Evolutionary conservation across 495 filamentous ascomycete species (phyloP), one percentile per base, ranked within the genome.

Genomic region (Friedmanniomyces endolithicus): DNA sequence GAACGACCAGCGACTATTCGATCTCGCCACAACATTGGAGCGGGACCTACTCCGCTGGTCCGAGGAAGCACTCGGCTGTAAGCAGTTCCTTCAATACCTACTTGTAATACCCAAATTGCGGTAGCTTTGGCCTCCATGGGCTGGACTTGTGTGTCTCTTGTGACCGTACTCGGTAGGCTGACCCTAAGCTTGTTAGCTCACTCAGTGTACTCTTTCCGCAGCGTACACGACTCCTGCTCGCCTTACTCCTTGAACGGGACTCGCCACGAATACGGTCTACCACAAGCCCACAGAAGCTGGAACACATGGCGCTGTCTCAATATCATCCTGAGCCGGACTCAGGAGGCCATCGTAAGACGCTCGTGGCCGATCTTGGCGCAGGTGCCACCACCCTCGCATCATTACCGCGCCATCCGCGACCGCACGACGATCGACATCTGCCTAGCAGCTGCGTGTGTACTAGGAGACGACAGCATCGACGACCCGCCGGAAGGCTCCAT

Each of bases 41-140:
- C 9, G 19, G 1, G 56, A 58, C 23, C 56, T 58, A 3, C 25
- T 53, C 56, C 24, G 43, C 49, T 58, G 56, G 56, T 52, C 56
- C n/a, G 56, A 53, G 22, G 24, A 17, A 11, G 31, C 44, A 17
- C 31, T 37, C 9, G 25, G 22, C 22, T 2, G 23, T 47, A 16
- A 47, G 17, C 16, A 48, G 24, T 33, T 50, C 49, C 19, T 53
- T 53, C 45, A 41, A 49, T 23, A 41, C 37, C 17, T 41, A 6
- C 14, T 14, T 19, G 17, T 14, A 19, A 16, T 2, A 14, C 14
- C 37, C 27, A 9, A 31, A 31, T 31, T 31, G 27, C 27, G 9
- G 27, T 31, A 31, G 27, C 27, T 31, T 31, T n/a, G n/a, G n/a
- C 27, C 27, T 31, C 27, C 27, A 4, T 31, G 4, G 9, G 9